Evolutionary conservation across 164 flowering plant genomes (phyloP).

Genomic region (Buxus sempervirens): DNA sequence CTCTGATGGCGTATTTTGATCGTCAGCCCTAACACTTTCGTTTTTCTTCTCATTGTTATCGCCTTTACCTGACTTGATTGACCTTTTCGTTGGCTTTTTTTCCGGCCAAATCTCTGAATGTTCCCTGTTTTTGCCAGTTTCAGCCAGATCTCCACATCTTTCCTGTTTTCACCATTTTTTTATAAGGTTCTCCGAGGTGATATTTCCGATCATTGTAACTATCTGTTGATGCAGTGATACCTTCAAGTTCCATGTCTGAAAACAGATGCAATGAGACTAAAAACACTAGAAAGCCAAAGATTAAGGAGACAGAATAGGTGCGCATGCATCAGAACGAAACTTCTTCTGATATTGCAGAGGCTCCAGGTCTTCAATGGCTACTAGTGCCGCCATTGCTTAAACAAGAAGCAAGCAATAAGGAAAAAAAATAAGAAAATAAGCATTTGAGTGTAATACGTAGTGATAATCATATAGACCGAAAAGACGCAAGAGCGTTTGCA

Average conservation of each 20-base stretch:
- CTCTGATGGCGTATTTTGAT: neutral
- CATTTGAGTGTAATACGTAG: no score
- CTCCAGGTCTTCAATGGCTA: constrained; percentile 5
- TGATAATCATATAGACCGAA: no score
- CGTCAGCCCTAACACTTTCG: neutral
- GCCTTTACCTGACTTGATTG: constrained; percentile 20
- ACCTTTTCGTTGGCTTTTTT: constrained; percentile 17
- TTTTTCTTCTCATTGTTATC: constrained; percentile 24
- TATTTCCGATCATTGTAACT: constrained; percentile 41
- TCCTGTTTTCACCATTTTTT: constrained; percentile 46
- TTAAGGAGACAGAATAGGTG: neutral
- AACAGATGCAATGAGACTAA: constrained; percentile 2
- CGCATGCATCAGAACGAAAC: neutral
- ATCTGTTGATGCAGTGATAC: constrained; percentile 65
- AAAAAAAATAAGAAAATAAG: no score
- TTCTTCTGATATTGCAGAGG: constrained; percentile 35
- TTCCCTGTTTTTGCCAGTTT: constrained; percentile 44
- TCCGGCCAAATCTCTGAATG: constrained; percentile 63
- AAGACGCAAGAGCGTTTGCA: no score
- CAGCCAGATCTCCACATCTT: constrained; percentile 61
- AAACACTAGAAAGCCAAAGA: neutral
- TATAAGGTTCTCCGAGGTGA: constrained; percentile 40
- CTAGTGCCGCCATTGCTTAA: neutral
- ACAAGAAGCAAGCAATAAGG: neutral
- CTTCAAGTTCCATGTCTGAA: constrained; percentile 53